phyloP scores from a whole-genome alignment of 257 asterid species.

The Primulina eburnea region DNA sequence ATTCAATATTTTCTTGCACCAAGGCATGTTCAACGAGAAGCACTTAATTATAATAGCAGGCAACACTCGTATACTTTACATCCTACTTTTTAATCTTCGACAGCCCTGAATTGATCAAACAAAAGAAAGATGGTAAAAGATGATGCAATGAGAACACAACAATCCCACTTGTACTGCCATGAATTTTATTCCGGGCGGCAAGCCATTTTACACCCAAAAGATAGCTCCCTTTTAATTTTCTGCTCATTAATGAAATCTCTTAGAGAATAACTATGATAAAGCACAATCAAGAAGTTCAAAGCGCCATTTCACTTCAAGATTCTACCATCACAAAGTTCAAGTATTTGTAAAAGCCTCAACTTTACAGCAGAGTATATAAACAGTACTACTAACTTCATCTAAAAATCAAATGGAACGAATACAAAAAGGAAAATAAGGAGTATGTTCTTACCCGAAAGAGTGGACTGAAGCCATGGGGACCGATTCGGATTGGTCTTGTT shows the following conservation, averaged over 20 bases:
- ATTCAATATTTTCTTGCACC: neutral
- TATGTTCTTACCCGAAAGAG: conserved; percentile 55
- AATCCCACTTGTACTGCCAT: neutral
- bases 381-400: neutral
- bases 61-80: neutral
- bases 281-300: neutral
- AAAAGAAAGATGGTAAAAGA: neutral
- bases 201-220: neutral
- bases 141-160: neutral
- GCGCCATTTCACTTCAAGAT: conserved; percentile 24
- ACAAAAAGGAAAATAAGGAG: neutral
- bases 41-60: neutral
- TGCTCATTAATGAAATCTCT: neutral
- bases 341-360: neutral
- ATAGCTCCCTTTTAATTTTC: neutral
- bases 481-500: conserved; percentile 40
- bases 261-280: conserved; percentile 6
- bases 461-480: conserved; percentile 81
- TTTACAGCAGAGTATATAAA: neutral
- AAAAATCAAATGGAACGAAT: neutral
- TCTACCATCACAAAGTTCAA: conserved; percentile 15
- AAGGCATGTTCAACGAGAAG: neutral
- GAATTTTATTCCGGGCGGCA: too few relatives aligned
- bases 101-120: neutral
- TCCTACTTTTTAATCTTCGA: neutral